These are phyloP conservation scores for Calonectria pauciramosa DNA, from an alignment of 2,329 filamentous ascomycete genomes.

Conservation along the genomic window DNA sequence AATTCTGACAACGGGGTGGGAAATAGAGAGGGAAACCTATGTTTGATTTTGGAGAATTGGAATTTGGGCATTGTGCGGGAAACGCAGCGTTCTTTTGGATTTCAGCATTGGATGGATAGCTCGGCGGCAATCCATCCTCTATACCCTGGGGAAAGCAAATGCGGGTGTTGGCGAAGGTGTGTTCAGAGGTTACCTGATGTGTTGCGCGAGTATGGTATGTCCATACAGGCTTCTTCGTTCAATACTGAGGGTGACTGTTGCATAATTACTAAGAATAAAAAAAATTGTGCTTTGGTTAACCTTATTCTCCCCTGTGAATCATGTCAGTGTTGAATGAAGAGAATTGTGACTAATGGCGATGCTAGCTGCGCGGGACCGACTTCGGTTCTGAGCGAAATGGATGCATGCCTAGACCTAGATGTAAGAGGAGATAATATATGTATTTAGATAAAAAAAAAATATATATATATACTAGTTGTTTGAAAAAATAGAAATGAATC, in stretches of 20 bases:
- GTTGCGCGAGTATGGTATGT: slow-evolving; percentile 24
- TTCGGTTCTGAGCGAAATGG: neutral
- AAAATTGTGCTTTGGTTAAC: neutral
- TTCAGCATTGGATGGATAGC: slow-evolving; percentile 20
- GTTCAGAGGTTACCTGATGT: neutral
- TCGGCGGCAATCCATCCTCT: slow-evolving; percentile 7
- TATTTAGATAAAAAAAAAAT: neutral
- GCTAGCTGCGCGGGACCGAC: neutral
- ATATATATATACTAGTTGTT: too few species aligned
- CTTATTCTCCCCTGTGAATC: too few species aligned
- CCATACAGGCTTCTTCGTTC: slow-evolving; percentile 11
- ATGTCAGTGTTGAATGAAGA: neutral
- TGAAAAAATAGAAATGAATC: neutral
- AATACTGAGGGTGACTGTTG: neutral
- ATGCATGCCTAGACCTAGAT: neutral
- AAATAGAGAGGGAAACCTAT: slow-evolving; percentile 18
- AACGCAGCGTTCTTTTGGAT: slow-evolving; percentile 26
- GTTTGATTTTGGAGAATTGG: slow-evolving; percentile 22
- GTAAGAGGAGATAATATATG: neutral
- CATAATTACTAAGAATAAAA: neutral
- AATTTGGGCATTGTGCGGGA: slow-evolving; percentile 17
- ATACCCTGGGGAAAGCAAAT: slow-evolving; percentile 19
- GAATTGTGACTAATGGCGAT: neutral
- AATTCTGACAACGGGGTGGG: slow-evolving; percentile 1
- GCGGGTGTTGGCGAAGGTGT: neutral